Base-by-base conservation (phyloP, 2,329 filamentous ascomycete species). In the Alternaria arbusti region DNA sequence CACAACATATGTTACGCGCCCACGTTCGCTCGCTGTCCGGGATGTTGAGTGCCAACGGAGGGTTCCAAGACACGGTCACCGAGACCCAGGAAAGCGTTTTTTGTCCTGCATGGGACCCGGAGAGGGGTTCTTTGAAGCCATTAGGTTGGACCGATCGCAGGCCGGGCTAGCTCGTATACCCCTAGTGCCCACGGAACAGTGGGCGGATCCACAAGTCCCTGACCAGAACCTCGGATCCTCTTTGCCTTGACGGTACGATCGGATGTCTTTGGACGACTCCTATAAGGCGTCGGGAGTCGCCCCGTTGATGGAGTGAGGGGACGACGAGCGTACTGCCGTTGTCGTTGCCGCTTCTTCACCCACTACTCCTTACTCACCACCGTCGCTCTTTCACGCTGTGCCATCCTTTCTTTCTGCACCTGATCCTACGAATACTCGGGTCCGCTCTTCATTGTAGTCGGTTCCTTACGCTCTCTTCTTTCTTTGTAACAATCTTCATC, bases 221-320 rank as follows among this genome's bases (percentile, higher is more conserved):
- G 15, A 32, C 49, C 49, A 52, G 49, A 40, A 52, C 28, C 49
- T 52, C 49, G 49, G 49, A 52, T 40, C 49, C 30, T 52, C 30
- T 22, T n/a, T 23, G 30, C 49, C 28, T 32, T 52, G 49, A 52
- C 49, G 49, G 49, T 52, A 36, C 28, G 28, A 52, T 23, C 28
- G 49, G 49, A 25, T 52, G 49, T 49, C 49, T 40, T 25, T 52
- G 49, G 49, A 52, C 49, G 49, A 40, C 49, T 52, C 49, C 49
- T 52, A 52, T 52, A 52, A 52, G 49, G 49, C 22, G 49, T 40
- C 49, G 26, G 28, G 30, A 36, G 49, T 52, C 49, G 49, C 49
- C 49, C 49, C 49, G 17, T n/a, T 36, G 49, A 52, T 17, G 20
- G 30, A 17, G 22, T 13, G 49, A 52, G 30, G 49, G 30, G 30